Base-by-base conservation (phyloP, 2,329 filamentous ascomycete species). In the Monilinia fructigena region DNA sequence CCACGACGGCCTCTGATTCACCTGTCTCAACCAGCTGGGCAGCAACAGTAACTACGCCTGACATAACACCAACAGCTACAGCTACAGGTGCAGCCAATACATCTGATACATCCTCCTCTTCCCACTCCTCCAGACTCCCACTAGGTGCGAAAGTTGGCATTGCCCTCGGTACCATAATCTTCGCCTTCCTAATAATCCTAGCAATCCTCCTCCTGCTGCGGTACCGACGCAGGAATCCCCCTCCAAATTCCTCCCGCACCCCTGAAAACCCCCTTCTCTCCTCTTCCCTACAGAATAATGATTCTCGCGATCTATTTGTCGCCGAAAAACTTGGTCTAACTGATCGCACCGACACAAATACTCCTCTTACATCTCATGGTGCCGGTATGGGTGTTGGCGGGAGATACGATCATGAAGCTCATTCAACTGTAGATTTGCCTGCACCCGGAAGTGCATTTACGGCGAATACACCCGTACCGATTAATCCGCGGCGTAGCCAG, bases 71-170 rank as follows among this genome's bases (percentile, higher is more conserved):
- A 23, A 31, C 35, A 6, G 10, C n/a, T 28, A 26, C 60, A 40
- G 47, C 38, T 10, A 35, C 64, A 4, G 23, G 26, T 16, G 18
- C 23, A 63, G 45, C 28, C 8, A 28, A 26, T 14, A 38, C 42
- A 42, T 35, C 63, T 12, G 16, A 42, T 1, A 10, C 55, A 14
- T 53, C 48, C 14, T 31, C 60, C 12, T n/a, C 18, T 16, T 55
- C 64, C n/a, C 20, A 42, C 4, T 63, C 60, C 16, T 23, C 28
- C 4, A 53, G 65, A 8, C 60, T 67, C 12, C 26, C 65, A 4
- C 42, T 67, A 2, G 60, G 60, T 31, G 65, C 60, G 4, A 67
- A 67, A 47, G 47, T 67, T 11, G 65, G 65, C 18, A 67, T 67
- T 4, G 59, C 65, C 1, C 28, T 67, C 12, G 65, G 59, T 45